phyloP scores from a whole-genome alignment of 306 rosid genomes.

The Cicer yamashitae region DNA sequence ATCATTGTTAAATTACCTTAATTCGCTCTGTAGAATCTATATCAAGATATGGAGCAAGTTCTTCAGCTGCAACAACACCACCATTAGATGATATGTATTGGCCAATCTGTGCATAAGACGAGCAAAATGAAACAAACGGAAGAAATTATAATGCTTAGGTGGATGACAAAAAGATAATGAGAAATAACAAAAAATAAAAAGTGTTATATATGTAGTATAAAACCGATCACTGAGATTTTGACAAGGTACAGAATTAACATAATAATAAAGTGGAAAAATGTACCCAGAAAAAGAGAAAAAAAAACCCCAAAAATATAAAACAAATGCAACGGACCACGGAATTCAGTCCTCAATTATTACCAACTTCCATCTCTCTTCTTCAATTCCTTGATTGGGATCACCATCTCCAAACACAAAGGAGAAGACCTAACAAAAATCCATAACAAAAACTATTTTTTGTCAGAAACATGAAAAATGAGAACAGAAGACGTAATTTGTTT shows the following conservation, averaged over 20 bases:
- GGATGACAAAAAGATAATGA: conserved; percentile 27
- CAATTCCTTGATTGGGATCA: conserved; percentile 99
- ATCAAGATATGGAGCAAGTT: conserved; percentile 94
- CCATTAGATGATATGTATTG: conserved; percentile 90
- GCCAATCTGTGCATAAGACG: conserved; percentile 74
- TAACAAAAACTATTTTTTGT: conserved; percentile 24
- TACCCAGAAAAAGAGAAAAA: background rate
- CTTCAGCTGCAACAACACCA: conserved; percentile 97
- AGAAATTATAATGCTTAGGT: conserved; percentile 36
- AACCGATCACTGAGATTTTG: background rate
- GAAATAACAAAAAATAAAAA: conserved; percentile 11
- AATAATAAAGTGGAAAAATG: conserved; percentile 24
- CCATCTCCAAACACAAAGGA: conserved; percentile 99
- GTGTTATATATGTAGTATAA: background rate
- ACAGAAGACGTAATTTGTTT: conserved; percentile 37
- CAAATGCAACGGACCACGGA: conserved; percentile 89
- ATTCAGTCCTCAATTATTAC: conserved; percentile 91
- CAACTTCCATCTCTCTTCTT: conserved; percentile 99
- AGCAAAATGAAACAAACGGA: conserved; percentile 34
- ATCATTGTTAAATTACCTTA: conserved; percentile 54
- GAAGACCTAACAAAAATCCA: conserved; percentile 67
- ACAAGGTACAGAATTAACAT: conserved; percentile 1
- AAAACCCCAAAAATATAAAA: conserved; percentile 27
- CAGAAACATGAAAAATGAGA: background rate
- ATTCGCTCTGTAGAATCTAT: conserved; percentile 56